Base-by-base conservation (phyloP, 352 stramenopile genomes). In the Phytopythium oedochilum region DNA sequence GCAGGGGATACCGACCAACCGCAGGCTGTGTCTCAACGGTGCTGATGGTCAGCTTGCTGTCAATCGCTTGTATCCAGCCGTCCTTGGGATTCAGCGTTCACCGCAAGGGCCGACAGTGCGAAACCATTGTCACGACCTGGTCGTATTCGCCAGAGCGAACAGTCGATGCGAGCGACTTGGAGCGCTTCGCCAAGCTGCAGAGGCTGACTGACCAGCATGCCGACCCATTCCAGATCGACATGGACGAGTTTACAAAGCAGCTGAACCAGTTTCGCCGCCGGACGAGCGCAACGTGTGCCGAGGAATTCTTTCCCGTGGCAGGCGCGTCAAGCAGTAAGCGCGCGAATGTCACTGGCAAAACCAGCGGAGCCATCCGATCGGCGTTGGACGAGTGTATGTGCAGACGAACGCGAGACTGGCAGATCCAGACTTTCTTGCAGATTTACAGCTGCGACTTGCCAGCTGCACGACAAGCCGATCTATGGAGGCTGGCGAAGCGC, bases 391-490 rank as follows among this genome's bases (percentile, higher is more conserved):
- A n/a, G 2, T 40, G 29, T n/a, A 29, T 53, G 46, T 40, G 26
- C 31, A 17, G 14, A 5, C 26, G 3, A 12, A 29, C 31, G 9
- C 26, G 31, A 8, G 6, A 43, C 10, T 40, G 39, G 39, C 12
- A 40, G 9, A 18, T 36, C 3, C 11, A 23, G 14, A 15, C 2
- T 5, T 5, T 54, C 0, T 8, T 44, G 12, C 1, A 0, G 20
- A 31, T 32, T 3, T 55, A 55, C 32, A 35, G 10, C 22, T 55
- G 48, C 34, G 48, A 55, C 48, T 23, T 26, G 9, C 32, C 32
- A 14, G 22, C 23, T 0, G 12, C 20, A 15, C 11, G 12, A 5
- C 48, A 31, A 5, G 25, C 17, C 5, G 36, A 55, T 25, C 14
- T 55, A 0, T 44, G 22, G 48, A n/a, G 3, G 34, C 22, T 35